These are phyloP conservation scores for Eucalyptus pumila DNA, from an alignment of 345 rosid genomes.

Conservation along the genomic window DNA sequence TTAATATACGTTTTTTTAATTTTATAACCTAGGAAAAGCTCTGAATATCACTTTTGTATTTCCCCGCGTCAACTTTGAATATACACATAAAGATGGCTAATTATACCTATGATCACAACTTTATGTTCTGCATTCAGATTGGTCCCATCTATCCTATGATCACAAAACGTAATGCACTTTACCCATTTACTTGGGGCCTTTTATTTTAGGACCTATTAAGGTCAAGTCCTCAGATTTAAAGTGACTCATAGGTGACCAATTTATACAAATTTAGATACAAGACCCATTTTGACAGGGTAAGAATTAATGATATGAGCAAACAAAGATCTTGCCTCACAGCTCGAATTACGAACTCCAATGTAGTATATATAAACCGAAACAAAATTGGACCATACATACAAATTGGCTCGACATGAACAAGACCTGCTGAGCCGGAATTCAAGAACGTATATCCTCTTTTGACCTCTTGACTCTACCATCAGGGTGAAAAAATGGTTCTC, in stretches of 20 bases:
- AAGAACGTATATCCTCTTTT: neutral
- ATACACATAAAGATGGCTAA: neutral
- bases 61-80: neutral
- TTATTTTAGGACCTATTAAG: neutral
- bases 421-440: neutral
- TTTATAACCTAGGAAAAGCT: neutral
- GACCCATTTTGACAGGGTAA: neutral
- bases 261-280: neutral
- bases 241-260: neutral
- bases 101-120: neutral
- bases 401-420: neutral
- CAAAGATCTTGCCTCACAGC: neutral
- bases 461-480: neutral
- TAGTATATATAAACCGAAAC: neutral
- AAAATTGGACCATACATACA: constrained; percentile 26
- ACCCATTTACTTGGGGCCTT: neutral
- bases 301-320: neutral
- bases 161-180: neutral
- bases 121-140: neutral
- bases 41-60: neutral
- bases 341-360: neutral
- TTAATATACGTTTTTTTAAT: too few relatives aligned
- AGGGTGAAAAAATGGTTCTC: neutral
- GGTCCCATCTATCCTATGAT: neutral
- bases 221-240: neutral